Evolutionary conservation across 1,139 yeast genomes (phyloP).

Genomic region (Candida glucosophila): DNA sequence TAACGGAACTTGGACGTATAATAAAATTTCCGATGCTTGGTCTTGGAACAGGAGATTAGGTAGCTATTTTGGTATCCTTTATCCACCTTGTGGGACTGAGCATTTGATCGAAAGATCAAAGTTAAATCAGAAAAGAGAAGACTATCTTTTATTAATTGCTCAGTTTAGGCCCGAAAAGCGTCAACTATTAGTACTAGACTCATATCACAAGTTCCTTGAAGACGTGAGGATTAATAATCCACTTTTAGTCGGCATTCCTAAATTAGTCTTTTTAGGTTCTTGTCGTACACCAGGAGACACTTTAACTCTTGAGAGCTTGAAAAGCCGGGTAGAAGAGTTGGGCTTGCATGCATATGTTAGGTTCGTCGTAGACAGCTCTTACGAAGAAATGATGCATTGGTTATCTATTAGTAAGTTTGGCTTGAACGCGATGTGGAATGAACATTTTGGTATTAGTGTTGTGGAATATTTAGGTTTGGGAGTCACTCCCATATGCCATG

Average conservation of each 20-base stretch:
- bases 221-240: constrained; percentile 11
- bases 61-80: constrained; percentile 40
- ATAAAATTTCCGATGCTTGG: constrained; percentile 67
- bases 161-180: constrained; percentile 96
- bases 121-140: constrained; percentile 27
- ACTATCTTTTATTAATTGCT: constrained; percentile 68
- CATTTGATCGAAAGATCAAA: constrained; percentile 15
- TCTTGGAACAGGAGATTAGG: constrained; percentile 17
- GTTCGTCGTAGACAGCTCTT: constrained; percentile 71
- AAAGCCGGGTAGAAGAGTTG: constrained; percentile 35
- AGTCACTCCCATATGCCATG: constrained; percentile 81
- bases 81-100: constrained; percentile 84
- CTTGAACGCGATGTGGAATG: constrained; percentile 98
- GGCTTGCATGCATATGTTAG: constrained; percentile 44
- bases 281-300: constrained; percentile 68
- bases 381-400: constrained; percentile 48
- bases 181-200: constrained; percentile 58
- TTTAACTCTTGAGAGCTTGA: constrained; percentile 43
- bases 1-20: constrained; percentile 87
- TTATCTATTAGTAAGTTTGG: constrained; percentile 65
- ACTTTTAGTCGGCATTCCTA: constrained; percentile 27
- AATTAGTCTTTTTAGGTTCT: constrained; percentile 72
- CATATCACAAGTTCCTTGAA: constrained; percentile 48
- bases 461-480: constrained; percentile 91
- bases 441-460: constrained; percentile 96